phyloP scores from a whole-genome alignment of 2,329 filamentous ascomycete genomes.

The Capronia americana region DNA sequence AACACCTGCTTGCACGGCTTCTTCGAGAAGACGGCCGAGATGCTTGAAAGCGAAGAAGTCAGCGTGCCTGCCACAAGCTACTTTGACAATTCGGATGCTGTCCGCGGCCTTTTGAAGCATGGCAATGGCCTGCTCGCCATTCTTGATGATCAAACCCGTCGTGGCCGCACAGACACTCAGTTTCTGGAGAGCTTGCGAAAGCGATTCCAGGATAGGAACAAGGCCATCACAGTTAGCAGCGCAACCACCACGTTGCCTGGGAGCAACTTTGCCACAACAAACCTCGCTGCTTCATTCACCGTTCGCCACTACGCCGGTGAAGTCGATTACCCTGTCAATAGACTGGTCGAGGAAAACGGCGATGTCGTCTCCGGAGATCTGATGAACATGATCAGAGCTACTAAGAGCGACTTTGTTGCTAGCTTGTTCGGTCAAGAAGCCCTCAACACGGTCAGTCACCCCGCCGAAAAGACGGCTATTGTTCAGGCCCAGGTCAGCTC shows the following conservation, averaged over 20 bases:
- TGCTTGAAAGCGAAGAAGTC: conserved; percentile 93
- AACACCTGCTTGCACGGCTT: conserved; percentile 94
- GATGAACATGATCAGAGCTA: conserved; percentile 89
- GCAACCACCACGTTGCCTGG: conserved; percentile 79
- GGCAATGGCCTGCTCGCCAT: conserved; percentile 94
- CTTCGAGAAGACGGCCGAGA: conserved; percentile 91
- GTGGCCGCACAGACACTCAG: conserved; percentile 86
- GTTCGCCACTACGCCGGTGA: conserved; percentile 96
- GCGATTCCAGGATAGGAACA: conserved; percentile 93
- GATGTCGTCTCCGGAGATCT: conserved; percentile 95
- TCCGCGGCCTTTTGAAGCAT: conserved; percentile 87
- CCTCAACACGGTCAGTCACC: conserved; percentile 89
- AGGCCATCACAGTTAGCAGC: conserved; percentile 80
- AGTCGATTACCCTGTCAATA: conserved; percentile 88
- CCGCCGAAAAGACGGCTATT: conserved; percentile 85
- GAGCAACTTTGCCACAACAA: conserved; percentile 87
- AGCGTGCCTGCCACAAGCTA: conserved; percentile 90
- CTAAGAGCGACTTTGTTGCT: conserved; percentile 85
- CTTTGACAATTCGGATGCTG: conserved; percentile 95
- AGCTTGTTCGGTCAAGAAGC: conserved; percentile 96
- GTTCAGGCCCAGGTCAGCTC: conserved; percentile 97
- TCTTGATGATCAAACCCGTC: conserved; percentile 91
- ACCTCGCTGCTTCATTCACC: conserved; percentile 80
- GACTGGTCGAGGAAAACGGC: conserved; percentile 91
- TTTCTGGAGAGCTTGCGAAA: conserved; percentile 89